Evolutionary conservation across 1,284 basidiomycete species (phyloP).

Genomic region (Neotropicomus parvogracilis): DNA sequence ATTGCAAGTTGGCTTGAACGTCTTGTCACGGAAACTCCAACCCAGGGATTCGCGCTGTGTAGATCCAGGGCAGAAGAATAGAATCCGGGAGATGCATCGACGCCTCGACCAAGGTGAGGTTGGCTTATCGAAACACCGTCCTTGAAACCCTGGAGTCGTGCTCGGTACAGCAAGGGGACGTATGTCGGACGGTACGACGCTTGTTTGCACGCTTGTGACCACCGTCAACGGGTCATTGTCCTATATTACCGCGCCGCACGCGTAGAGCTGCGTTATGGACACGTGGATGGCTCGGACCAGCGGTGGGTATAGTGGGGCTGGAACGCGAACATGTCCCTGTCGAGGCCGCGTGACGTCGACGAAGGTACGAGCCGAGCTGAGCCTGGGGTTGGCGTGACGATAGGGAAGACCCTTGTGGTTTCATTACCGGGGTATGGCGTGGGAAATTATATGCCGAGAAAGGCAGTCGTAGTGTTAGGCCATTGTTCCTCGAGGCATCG

Average conservation of each 20-base stretch:
- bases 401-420: slow-evolving; percentile 4
- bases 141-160: slow-evolving; percentile 7
- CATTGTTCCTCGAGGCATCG: slow-evolving; percentile 29
- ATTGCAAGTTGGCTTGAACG: not conserved
- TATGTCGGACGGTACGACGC: slow-evolving; percentile 4
- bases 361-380: slow-evolving; percentile 4
- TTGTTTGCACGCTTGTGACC: not conserved
- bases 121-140: not conserved
- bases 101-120: not conserved
- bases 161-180: not conserved
- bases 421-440: slow-evolving; percentile 30
- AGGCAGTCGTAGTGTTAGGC: slow-evolving; percentile 24
- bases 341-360: slow-evolving; percentile 13
- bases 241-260: slow-evolving; percentile 23
- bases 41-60: not conserved
- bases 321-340: slow-evolving; percentile 12
- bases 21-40: not conserved
- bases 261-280: not conserved
- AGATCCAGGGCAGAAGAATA: slow-evolving; percentile 3
- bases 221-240: slow-evolving; percentile 5
- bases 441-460: slow-evolving; percentile 14
- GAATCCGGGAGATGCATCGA: not conserved
- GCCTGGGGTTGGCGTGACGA: not conserved
- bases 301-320: slow-evolving; percentile 29
- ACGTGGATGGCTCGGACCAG: slow-evolving; percentile 8